Conservation (phyloP, 768 basidiomycete genomes). For the Hirschioporus abietinus region DNA sequence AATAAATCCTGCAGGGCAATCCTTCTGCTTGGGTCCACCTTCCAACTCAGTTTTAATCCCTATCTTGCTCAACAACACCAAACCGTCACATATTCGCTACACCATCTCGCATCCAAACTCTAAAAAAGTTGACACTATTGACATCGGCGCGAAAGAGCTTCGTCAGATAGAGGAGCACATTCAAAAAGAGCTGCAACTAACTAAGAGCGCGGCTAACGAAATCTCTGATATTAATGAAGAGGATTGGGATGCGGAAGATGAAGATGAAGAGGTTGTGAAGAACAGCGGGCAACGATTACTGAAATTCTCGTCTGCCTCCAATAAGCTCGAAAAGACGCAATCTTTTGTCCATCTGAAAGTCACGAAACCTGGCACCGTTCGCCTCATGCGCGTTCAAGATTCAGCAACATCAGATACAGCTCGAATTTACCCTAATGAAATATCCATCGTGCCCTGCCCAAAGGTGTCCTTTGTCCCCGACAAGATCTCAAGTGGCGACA, state of each 20-base stretch:
- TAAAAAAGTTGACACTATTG: slow-evolving; percentile 47
- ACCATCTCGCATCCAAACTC: slow-evolving; percentile 56
- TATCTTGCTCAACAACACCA: slow-evolving; percentile 85
- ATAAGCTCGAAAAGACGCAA: slow-evolving; percentile 59
- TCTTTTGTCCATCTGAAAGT: slow-evolving; percentile 67
- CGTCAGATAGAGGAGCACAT: slow-evolving; percentile 61
- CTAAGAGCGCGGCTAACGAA: slow-evolving; percentile 31
- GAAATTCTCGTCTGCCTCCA: slow-evolving; percentile 11
- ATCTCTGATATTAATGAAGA: slow-evolving; percentile 30
- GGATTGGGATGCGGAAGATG: slow-evolving; percentile 68
- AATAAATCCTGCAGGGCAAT: slow-evolving; percentile 69
- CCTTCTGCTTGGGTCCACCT: slow-evolving; percentile 65
- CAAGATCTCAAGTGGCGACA: slow-evolving; percentile 33
- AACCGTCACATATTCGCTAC: slow-evolving; percentile 65
- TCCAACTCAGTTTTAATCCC: slow-evolving; percentile 64
- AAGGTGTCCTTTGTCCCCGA: slow-evolving; percentile 55
- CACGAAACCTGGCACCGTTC: slow-evolving; percentile 66
- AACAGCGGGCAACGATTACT: slow-evolving; percentile 7
- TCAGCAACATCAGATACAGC: slow-evolving; percentile 59
- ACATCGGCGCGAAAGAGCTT: slow-evolving; percentile 58
- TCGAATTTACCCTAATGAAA: slow-evolving; percentile 59
- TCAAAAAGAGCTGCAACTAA: slow-evolving; percentile 43
- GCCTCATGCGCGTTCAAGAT: slow-evolving; percentile 71
- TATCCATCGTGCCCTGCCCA: slow-evolving; percentile 80
- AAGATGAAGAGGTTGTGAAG: slow-evolving; percentile 45